Percentiles rank a stretch among this genome's conserved stretches.
Conservation (phyloP, 2,329 filamentous ascomycete species). For the Tolypocladium nubicola region DNA sequence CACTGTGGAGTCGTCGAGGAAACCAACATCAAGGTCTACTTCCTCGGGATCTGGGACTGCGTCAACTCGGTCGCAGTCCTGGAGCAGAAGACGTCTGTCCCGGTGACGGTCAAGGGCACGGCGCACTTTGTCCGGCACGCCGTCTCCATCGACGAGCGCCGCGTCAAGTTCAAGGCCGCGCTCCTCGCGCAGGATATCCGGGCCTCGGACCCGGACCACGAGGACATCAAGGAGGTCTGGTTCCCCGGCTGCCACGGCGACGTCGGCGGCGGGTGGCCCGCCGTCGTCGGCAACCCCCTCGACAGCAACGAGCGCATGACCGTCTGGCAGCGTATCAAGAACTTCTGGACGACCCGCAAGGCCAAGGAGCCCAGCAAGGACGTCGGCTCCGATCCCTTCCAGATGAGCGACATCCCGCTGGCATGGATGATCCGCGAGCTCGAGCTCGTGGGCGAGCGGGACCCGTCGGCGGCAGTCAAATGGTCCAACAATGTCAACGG, state of each 20-base stretch:
- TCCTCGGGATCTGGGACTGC: conserved; percentile 45
- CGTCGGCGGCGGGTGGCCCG: conserved; percentile 41
- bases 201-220: conserved; percentile 12
- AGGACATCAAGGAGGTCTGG: conserved; percentile 40
- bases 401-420: conserved; percentile 39
- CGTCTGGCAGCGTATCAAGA: conserved; percentile 23
- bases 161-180: conserved; percentile 44
- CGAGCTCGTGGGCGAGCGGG: conserved; percentile 22
- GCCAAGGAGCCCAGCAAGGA: conserved; percentile 18
- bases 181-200: conserved; percentile 31
- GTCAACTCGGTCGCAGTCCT: conserved; percentile 38
- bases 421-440: conserved; percentile 43
- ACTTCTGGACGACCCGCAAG: conserved; percentile 23
- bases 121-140: conserved; percentile 39
- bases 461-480: conserved; percentile 19
- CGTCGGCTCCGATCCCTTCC: conserved; percentile 21
- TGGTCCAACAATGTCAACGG: conserved; percentile 20
- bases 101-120: conserved; percentile 26
- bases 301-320: conserved; percentile 15
- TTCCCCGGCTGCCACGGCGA: conserved; percentile 44
- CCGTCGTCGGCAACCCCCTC: conserved; percentile 13
- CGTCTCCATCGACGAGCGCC: conserved; percentile 41
- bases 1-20: conserved; percentile 2
- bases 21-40: conserved; percentile 36
- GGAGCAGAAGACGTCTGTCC: conserved; percentile 25